Conservation (phyloP, 176 grass and related monocot species). For the Avena atlantica region DNA sequence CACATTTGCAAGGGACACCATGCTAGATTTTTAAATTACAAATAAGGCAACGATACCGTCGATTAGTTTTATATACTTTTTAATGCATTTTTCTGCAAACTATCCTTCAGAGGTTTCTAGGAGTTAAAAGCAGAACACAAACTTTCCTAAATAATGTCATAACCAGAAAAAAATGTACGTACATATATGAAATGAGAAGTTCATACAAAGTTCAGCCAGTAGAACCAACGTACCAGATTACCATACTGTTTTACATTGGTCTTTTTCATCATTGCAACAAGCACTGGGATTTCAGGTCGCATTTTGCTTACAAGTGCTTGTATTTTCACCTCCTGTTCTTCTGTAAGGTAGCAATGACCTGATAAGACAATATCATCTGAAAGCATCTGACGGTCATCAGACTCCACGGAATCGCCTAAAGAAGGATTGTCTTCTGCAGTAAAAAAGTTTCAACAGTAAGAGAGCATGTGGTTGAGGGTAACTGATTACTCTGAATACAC, state of each 20-base stretch:
- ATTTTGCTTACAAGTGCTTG: background rate
- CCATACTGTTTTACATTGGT: background rate
- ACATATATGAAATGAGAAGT: background rate
- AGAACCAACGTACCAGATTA: background rate
- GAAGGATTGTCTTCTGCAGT: background rate
- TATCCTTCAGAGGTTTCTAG: background rate
- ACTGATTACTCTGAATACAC: background rate
- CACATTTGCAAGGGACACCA: too few relatives aligned
- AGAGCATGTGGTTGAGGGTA: background rate
- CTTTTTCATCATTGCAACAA: conserved; percentile 16
- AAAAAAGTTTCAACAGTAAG: background rate
- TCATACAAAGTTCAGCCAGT: background rate
- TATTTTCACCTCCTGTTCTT: background rate
- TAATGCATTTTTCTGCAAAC: background rate
- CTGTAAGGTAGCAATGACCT: background rate
- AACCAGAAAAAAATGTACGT: background rate
- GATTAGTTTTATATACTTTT: background rate
- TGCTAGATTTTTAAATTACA: background rate
- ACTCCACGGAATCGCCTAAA: background rate
- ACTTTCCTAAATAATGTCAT: background rate
- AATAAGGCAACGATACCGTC: background rate
- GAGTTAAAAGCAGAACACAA: background rate
- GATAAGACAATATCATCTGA: background rate
- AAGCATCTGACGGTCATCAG: background rate
- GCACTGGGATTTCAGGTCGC: conserved; percentile 6